Percentiles rank a stretch among this genome's conserved stretches.
Conservation (phyloP, 1,139 yeast genomes). For the Sugiyamaella neomexicana region DNA sequence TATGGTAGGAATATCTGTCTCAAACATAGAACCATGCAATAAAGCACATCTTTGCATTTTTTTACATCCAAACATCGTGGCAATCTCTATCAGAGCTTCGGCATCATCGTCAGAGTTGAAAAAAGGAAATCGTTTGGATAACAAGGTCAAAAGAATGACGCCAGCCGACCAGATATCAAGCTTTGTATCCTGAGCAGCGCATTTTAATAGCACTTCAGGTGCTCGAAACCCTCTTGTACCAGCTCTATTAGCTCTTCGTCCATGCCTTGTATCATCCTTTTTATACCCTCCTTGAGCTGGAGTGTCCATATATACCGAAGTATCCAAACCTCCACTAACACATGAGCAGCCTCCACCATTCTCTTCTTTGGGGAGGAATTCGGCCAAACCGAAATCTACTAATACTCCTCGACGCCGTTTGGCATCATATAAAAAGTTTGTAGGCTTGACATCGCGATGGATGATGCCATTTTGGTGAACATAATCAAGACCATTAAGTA, state of each 20-base stretch:
- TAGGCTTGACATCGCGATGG: slow-evolving; percentile 89
- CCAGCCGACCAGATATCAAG: slow-evolving; percentile 95
- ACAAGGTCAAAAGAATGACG: slow-evolving; percentile 70
- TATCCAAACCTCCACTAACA: slow-evolving; percentile 25
- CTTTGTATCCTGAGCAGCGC: slow-evolving; percentile 78
- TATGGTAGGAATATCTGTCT: slow-evolving; percentile 55
- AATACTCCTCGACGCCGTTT: slow-evolving; percentile 74
- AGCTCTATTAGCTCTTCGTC: slow-evolving; percentile 93
- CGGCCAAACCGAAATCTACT: slow-evolving; percentile 93
- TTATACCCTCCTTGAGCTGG: slow-evolving; percentile 38
- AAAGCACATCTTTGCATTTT: slow-evolving; percentile 74
- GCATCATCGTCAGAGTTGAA: slow-evolving; percentile 89
- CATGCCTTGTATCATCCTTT: slow-evolving; percentile 55
- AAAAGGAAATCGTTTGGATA: slow-evolving; percentile 76
- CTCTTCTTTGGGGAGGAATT: slow-evolving; percentile 39
- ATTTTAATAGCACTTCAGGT: slow-evolving; percentile 87
- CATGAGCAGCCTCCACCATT: slow-evolving; percentile 28
- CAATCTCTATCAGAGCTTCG: slow-evolving; percentile 84
- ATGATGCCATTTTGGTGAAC: slow-evolving; percentile 76
- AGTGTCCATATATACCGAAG: slow-evolving; percentile 21
- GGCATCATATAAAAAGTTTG: slow-evolving; percentile 81
- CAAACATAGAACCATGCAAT: slow-evolving; percentile 86
- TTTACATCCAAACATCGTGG: slow-evolving; percentile 79
- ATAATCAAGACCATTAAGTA: slow-evolving; percentile 71
- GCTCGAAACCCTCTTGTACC: slow-evolving; percentile 98